Evolutionary conservation across 2,329 filamentous ascomycete species (phyloP).

Genomic region (Thielaviopsis ethacetica): DNA sequence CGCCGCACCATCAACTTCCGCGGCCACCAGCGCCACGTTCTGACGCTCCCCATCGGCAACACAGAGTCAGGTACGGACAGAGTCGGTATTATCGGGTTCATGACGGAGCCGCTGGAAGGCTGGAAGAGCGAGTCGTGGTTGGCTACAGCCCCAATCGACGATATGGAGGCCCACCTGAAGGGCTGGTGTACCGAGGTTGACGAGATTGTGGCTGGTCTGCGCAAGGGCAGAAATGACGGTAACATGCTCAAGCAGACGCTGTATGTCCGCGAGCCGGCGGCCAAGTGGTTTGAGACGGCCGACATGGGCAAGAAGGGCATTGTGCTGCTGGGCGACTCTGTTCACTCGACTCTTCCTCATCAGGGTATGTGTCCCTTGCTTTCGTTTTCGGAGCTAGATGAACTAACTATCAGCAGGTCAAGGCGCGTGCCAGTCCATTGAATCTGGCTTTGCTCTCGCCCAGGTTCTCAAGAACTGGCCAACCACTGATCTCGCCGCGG

Average conservation of each 20-base stretch:
- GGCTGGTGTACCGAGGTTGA: slow-evolving; percentile 20
- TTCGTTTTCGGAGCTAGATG: background rate
- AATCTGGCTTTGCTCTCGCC: slow-evolving; percentile 19
- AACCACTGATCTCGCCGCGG: slow-evolving; percentile 15
- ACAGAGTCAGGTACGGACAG: slow-evolving; percentile 18
- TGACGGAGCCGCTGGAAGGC: slow-evolving; percentile 20
- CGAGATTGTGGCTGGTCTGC: slow-evolving; percentile 19
- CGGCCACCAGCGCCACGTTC: slow-evolving; percentile 17
- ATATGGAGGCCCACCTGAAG: slow-evolving; percentile 19
- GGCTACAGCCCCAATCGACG: slow-evolving; percentile 17
- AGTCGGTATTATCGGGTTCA: slow-evolving; percentile 21
- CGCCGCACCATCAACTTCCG: slow-evolving; percentile 21
- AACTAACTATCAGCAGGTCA: slow-evolving; percentile 14
- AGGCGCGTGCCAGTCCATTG: slow-evolving; percentile 21
- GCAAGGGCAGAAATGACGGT: slow-evolving; percentile 18
- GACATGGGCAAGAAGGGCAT: slow-evolving; percentile 16
- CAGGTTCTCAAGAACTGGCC: slow-evolving; percentile 19
- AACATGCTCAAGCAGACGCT: slow-evolving; percentile 21
- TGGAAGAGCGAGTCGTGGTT: slow-evolving; percentile 23
- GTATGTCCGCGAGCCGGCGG: slow-evolving; percentile 19
- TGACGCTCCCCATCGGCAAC: slow-evolving; percentile 23
- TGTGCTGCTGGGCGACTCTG: slow-evolving; percentile 19
- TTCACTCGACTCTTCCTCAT: slow-evolving; percentile 20
- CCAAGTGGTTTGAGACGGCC: slow-evolving; percentile 17
- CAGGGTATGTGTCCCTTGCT: slow-evolving; percentile 12